A percentile compares a stretch with the other conserved stretches of the same genome.
Evolutionary conservation across 495 filamentous ascomycete species (phyloP).

Genomic region (Xylaria castorea): DNA sequence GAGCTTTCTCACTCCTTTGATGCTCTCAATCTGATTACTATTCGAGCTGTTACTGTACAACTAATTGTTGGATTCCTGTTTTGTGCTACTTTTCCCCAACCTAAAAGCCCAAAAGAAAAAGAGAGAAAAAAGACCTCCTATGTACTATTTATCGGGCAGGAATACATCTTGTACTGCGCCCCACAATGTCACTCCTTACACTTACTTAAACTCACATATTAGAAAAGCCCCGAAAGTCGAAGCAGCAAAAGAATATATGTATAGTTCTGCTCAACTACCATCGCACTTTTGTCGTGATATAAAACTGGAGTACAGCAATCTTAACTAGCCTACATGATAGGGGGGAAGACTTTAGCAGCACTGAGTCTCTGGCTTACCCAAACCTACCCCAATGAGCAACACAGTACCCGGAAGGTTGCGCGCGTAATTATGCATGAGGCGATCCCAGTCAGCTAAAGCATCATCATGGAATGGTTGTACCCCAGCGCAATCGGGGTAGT

Average conservation of each 20-base stretch:
- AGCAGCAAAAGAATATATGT: background rate
- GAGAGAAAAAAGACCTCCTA: background rate
- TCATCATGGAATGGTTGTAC: background rate
- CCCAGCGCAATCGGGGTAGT: constrained; percentile 19
- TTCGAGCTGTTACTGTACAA: background rate
- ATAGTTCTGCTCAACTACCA: background rate
- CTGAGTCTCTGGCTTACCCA: background rate
- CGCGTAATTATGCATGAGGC: constrained; percentile 15
- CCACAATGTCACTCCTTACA: background rate
- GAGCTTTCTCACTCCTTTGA: background rate
- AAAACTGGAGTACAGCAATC: background rate
- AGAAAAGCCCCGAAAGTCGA: background rate
- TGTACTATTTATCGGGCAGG: background rate
- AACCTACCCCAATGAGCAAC: constrained; percentile 22
- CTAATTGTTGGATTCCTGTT: background rate
- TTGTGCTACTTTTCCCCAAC: background rate
- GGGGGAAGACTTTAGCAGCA: background rate
- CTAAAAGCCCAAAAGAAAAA: background rate
- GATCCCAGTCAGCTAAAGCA: constrained; percentile 16
- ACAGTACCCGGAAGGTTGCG: background rate
- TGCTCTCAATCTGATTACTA: background rate
- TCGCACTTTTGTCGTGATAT: background rate
- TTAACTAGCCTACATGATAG: background rate
- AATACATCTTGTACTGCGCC: background rate
- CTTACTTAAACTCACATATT: background rate